Percentiles rank a stretch among this genome's conserved stretches.
Conservation (phyloP, 768 basidiomycete species). For the Mycena sanguinolenta region DNA sequence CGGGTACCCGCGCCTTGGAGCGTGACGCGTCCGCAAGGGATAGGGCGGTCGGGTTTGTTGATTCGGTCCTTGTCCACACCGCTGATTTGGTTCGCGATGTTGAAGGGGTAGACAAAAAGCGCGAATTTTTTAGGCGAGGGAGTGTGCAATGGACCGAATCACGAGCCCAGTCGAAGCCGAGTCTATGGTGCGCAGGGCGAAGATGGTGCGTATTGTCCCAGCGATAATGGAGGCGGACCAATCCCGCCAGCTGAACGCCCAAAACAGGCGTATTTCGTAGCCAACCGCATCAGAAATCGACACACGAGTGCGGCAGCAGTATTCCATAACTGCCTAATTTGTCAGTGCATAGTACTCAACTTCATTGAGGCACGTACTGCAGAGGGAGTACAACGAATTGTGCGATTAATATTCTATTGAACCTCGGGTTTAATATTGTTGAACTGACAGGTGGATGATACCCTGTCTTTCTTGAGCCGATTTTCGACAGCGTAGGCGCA, state of each 20-base stretch:
- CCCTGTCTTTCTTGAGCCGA: too few species aligned
- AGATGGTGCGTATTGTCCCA: slow-evolving; percentile 21
- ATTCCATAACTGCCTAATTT: too few species aligned
- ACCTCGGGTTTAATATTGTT: too few species aligned
- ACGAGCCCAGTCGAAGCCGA: background rate
- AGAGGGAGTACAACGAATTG: too few species aligned
- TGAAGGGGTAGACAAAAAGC: slow-evolving; percentile 29
- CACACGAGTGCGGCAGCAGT: background rate
- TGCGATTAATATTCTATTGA: too few species aligned
- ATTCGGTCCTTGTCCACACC: slow-evolving; percentile 26
- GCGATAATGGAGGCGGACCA: slow-evolving; percentile 22
- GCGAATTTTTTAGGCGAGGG: slow-evolving; percentile 19
- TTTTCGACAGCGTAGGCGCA: too few species aligned
- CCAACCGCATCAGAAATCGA: background rate
- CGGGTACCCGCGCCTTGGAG: slow-evolving; percentile 21
- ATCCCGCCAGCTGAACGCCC: slow-evolving; percentile 28
- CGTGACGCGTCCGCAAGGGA: slow-evolving; percentile 16
- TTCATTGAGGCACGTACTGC: too few species aligned
- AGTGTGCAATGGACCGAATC: background rate
- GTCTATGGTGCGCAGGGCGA: slow-evolving; percentile 9
- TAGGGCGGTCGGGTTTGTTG: slow-evolving; percentile 32
- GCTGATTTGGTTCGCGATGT: slow-evolving; percentile 27
- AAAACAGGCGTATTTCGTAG: slow-evolving; percentile 20
- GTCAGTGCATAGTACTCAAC: too few species aligned
- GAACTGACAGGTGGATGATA: too few species aligned